Evolutionary conservation across 2,329 filamentous ascomycete genomes (phyloP).

Genomic region (Neophaeococcomyces aloes): DNA sequence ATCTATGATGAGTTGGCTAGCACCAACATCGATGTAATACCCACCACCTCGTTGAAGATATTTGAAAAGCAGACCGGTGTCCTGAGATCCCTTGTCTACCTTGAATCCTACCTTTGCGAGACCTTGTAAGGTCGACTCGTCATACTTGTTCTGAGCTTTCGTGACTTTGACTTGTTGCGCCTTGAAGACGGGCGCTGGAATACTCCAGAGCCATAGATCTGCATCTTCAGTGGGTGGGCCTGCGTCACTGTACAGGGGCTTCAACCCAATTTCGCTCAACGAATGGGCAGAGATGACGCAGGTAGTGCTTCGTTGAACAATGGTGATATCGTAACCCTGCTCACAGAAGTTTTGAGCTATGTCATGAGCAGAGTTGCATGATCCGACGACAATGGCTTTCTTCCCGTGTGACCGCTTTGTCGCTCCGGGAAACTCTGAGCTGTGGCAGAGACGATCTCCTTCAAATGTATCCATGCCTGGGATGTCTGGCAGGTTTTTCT

Average conservation of each 20-base stretch:
- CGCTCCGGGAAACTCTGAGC: slow-evolving; percentile 49
- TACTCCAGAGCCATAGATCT: slow-evolving; percentile 50
- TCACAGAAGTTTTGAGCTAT: slow-evolving; percentile 59
- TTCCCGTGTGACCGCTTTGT: slow-evolving; percentile 39
- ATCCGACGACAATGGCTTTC: slow-evolving; percentile 55
- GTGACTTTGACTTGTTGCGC: slow-evolving; percentile 36
- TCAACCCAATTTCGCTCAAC: slow-evolving; percentile 44
- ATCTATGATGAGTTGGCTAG: slow-evolving; percentile 50
- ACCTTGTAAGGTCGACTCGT: slow-evolving; percentile 23
- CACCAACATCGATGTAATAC: slow-evolving; percentile 61
- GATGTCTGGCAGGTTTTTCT: slow-evolving; percentile 45
- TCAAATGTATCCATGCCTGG: slow-evolving; percentile 45
- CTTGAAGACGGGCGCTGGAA: slow-evolving; percentile 52
- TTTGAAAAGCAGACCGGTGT: slow-evolving; percentile 45
- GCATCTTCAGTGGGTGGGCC: slow-evolving; percentile 54
- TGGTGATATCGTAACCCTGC: slow-evolving; percentile 56
- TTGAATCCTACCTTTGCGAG: slow-evolving; percentile 51
- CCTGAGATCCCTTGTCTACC: slow-evolving; percentile 48
- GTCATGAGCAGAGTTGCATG: slow-evolving; percentile 59
- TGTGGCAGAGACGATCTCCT: slow-evolving; percentile 51
- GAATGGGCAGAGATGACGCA: slow-evolving; percentile 50
- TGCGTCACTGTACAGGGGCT: slow-evolving; percentile 39
- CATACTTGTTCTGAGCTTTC: slow-evolving; percentile 9
- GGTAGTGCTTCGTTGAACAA: slow-evolving; percentile 58
- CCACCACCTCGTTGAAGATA: slow-evolving; percentile 58